Evolutionary conservation across 1,284 basidiomycete genomes (phyloP), one percentile per base, ranked within the genome.

Genomic region (Phlebopus sp.): DNA sequence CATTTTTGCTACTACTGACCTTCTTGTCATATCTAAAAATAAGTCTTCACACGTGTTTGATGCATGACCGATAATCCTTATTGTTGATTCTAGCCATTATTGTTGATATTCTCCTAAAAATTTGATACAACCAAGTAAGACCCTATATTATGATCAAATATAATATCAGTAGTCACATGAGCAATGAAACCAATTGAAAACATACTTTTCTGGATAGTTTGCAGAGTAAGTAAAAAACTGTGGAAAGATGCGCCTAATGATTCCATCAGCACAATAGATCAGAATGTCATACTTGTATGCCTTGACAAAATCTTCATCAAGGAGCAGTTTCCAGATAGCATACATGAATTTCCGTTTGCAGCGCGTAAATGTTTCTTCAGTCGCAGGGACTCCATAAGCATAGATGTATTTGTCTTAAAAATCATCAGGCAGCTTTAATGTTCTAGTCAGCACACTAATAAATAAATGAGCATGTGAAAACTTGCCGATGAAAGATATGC

Each of bases 161-260:
- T 17, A 2, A 27, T 25, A 23, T 8, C n/a, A 43, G 4, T 4
- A 35, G n/a, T n/a, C n/a, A n/a, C n/a, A n/a, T n/a, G n/a, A n/a
- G n/a, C n/a, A n/a, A 23, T n/a, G 15, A 43, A n/a, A 15, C 15
- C 10, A 25, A 23, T 17, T n/a, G n/a, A n/a, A n/a, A n/a, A 57
- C 56, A 37, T 50, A 67, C 66, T 66, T 68, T 43, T 68, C 64
- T 7, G 59, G 62, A 51, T 67, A 67, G 46, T 66, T 64, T 13
- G 62, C 62, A 3, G 59, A 57, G 43, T 63, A 64, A 2, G 56
- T 59, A 19, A 62, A 57, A 21, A 64, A 55, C 0, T 58, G 50
- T 19, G 55, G 59, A 40, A 50, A 64, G 5, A 62, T 29, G 11
- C 58, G 44, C 3, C 60, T 50, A 1, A 14, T 17, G 5, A 61